Base-by-base conservation (phyloP, 305 asterid species). In the Andrographis paniculata region DNA sequence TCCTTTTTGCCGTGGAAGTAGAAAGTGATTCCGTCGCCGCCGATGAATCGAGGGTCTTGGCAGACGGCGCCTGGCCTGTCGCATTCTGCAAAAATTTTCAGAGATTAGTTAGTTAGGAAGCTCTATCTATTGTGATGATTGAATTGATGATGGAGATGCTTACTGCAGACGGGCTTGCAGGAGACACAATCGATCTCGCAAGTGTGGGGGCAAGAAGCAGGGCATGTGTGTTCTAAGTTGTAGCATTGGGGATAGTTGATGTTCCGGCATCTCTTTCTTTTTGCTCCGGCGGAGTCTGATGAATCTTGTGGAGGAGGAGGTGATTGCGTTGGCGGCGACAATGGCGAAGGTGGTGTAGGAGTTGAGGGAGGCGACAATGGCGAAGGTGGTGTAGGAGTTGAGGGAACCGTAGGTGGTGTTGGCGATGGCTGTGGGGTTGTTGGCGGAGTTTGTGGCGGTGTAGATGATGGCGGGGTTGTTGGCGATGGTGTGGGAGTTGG, bases 291-390 rank as follows among this genome's bases (percentile, higher is more conserved):
- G 2, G 38, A 11, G 4, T 33, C 38, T 7, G 38, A 33, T 7
- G n/a, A 7, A 33, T 33, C 12, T 73, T 81, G 1, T 39, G 18
- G 44, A 14, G 44, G 11, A 14, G 44, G 11, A 14, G 44, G 44
- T 39, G 44, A 5, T 35, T 1, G n/a, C 7, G 15, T 2, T 10
- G 53, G 17, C 15, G 8, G 4, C 14, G 42, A 16, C 5, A 20
- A 4, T 24, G 20, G 13, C 12, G 40, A n/a, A 5, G 47, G 22
- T 6, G 53, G 20, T 0, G 47, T 15, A 11, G 48, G 31, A 27
- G 46, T 14, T 0, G 56, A 11, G 22, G 4, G 20, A 0, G 70
- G 51, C 1, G 64, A 14, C 8, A 56, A 6, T 11, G 59, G 14
- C 3, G 50, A 10, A 1, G 55, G 18, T 0, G 38, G 1, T 1